Base-by-base conservation (phyloP, 140 eudicot species). In the Bidens hawaiensis region DNA sequence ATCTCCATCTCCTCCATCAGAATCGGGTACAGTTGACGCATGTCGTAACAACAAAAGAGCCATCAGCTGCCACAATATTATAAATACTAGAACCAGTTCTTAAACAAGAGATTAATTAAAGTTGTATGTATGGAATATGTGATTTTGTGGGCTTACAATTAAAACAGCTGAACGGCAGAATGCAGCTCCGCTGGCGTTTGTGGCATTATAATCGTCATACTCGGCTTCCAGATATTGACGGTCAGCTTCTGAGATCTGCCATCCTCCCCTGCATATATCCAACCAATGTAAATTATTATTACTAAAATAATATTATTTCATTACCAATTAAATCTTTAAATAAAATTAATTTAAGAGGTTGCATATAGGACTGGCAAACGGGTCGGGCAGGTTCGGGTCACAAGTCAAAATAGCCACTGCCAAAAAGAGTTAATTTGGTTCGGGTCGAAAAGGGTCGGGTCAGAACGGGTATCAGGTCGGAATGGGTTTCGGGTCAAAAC, bases 111-210 rank as follows among this genome's bases (percentile, higher is more conserved):
- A 24, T 51, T 23, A 9, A 62, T 16, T n/a, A 4, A 7, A 50
- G 50, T 14, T 65, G 14, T 60, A 33, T 0, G 14, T 3, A 33
- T 0, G 14, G 4, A 28, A 27, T 46, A 45, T 45, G 25, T 30
- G 45, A 33, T 2, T 36, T 38, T 19, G 58, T 9, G 27, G 71
- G 72, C 84, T 81, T 88, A 93, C 99, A 61, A 85, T 81, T 59
- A 93, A 78, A 55, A 95, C 99, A 70, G 82, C 99, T 16, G 97
- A 85, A 62, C 99, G 97, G 74, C 74, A 88, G 78, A 93, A 85
- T 66, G 90, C 94, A 70, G 94, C 93, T 51, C 97, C 99, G 57
- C 84, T 88, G 71, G 86, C 90, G 71, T 90, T 83, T 43, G 85
- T 66, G n/a, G 83, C 83, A 70, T 87, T 87, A 74, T 81, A 85